These are phyloP conservation scores for Bullera alba DNA, from an alignment of 768 basidiomycete genomes.

Conservation along the genomic window DNA sequence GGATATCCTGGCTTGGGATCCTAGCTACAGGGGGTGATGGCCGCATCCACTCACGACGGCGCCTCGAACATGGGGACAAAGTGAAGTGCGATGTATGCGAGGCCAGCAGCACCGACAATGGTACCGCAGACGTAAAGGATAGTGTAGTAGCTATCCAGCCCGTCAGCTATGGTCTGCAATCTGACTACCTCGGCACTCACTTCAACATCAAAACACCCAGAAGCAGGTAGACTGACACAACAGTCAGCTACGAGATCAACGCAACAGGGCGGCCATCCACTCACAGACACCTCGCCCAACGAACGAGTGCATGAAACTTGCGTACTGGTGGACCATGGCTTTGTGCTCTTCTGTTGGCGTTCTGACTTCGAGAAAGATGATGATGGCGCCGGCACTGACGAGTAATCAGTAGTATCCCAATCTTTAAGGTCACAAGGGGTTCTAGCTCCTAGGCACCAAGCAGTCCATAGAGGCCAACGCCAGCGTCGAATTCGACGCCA, in stretches of 20 bases:
- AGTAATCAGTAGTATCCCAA: constrained; percentile 1
- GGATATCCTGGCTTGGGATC: not conserved
- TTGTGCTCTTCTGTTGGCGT: constrained; percentile 43
- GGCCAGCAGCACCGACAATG: constrained; percentile 38
- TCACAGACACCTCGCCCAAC: constrained; percentile 46
- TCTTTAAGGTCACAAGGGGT: too few relatives aligned
- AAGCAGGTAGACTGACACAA: constrained; percentile 33
- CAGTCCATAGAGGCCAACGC: too few relatives aligned
- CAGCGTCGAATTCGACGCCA: not conserved
- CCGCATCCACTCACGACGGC: constrained; percentile 42
- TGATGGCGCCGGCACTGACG: constrained; percentile 35
- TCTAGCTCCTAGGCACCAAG: not conserved
- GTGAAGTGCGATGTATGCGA: constrained; percentile 41
- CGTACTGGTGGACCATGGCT: constrained; percentile 41
- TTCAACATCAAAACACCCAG: constrained; percentile 44
- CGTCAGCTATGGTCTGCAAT: not conserved
- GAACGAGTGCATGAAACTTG: constrained; percentile 46
- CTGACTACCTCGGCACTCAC: constrained; percentile 20
- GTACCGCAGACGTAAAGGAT: constrained; percentile 44
- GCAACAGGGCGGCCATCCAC: constrained; percentile 2
- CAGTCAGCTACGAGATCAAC: constrained; percentile 12
- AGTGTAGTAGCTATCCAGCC: constrained; percentile 38
- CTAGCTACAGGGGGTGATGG: not conserved
- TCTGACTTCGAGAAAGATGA: constrained; percentile 41
- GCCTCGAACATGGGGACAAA: constrained; percentile 42